These are phyloP conservation scores for Plasmopara viticola DNA, from an alignment of 352 stramenopile genomes.

Conservation along the genomic window DNA sequence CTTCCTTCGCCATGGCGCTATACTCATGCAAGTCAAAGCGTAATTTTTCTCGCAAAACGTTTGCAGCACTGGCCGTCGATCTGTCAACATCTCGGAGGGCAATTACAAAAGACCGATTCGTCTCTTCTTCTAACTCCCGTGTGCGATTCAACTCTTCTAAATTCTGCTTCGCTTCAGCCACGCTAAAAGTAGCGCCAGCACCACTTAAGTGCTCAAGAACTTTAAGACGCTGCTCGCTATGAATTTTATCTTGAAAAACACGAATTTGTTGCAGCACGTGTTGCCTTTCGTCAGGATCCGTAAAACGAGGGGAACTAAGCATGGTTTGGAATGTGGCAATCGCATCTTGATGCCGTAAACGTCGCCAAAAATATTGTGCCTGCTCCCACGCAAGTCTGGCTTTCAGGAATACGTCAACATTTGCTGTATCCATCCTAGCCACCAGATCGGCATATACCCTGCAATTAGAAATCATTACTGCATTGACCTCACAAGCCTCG, in stretches of 20 bases:
- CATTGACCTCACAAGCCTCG: constrained; percentile 74
- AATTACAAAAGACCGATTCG: constrained; percentile 53
- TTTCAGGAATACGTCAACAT: constrained; percentile 60
- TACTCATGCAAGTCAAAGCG: constrained; percentile 57
- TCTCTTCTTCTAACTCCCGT: constrained; percentile 63
- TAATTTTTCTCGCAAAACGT: constrained; percentile 37
- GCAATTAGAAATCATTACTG: constrained; percentile 77
- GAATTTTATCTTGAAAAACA: constrained; percentile 38
- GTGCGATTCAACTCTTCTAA: constrained; percentile 37
- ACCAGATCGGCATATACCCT: constrained; percentile 67
- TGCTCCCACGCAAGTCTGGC: constrained; percentile 60
- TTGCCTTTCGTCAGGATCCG: constrained; percentile 55
- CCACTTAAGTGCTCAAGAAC: constrained; percentile 45
- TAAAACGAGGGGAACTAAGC: constrained; percentile 60
- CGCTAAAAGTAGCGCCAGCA: constrained; percentile 36
- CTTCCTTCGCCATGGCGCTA: constrained; percentile 53
- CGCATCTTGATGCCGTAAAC: constrained; percentile 67
- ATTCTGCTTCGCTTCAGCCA: constrained; percentile 30
- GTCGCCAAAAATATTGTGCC: constrained; percentile 57
- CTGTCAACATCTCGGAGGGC: constrained; percentile 37
- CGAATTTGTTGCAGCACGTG: constrained; percentile 50
- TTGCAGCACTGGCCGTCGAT: constrained; percentile 27
- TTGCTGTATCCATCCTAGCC: constrained; percentile 50
- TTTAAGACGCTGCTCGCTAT: constrained; percentile 43
- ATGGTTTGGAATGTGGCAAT: constrained; percentile 52